phyloP scores from a whole-genome alignment of 1,284 basidiomycete species.

The Cryptococcus floricola region DNA sequence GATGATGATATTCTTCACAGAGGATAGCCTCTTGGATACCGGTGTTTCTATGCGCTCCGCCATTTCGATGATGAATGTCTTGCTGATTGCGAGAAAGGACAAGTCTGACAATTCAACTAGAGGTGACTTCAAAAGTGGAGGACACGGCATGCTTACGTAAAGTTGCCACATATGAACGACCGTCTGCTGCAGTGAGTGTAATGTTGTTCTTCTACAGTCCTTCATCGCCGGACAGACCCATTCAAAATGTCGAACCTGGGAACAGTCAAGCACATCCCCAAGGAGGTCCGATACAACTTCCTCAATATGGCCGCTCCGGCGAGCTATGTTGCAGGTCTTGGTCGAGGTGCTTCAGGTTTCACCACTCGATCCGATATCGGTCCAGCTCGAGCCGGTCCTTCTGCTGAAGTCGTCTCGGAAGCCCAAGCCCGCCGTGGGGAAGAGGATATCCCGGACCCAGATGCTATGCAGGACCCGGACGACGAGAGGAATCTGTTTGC shows the following conservation, averaged over 20 bases:
- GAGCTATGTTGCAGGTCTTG: slow-evolving; percentile 92
- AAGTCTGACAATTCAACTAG: background rate
- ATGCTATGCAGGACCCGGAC: slow-evolving; percentile 87
- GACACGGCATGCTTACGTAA: slow-evolving; percentile 4
- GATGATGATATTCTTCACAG: slow-evolving; percentile 82
- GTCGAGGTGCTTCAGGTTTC: slow-evolving; percentile 95
- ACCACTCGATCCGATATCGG: slow-evolving; percentile 98
- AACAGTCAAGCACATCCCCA: slow-evolving; percentile 44
- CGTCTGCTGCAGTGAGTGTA: no score
- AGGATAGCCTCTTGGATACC: slow-evolving; percentile 60
- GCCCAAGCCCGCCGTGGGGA: slow-evolving; percentile 79
- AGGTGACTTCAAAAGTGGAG: slow-evolving; percentile 15
- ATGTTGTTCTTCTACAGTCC: background rate
- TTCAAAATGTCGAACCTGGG: slow-evolving; percentile 42
- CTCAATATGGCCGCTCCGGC: slow-evolving; percentile 69
- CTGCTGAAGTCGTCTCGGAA: slow-evolving; percentile 82
- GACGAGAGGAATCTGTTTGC: slow-evolving; percentile 96
- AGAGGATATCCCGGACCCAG: slow-evolving; percentile 78
- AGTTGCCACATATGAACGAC: background rate
- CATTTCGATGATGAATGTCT: slow-evolving; percentile 15
- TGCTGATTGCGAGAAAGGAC: background rate
- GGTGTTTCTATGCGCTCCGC: slow-evolving; percentile 51
- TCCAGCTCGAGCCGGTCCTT: slow-evolving; percentile 89
- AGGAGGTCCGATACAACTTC: slow-evolving; percentile 46
- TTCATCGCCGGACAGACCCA: background rate